phyloP scores from a whole-genome alignment of 169 alveolate genomes.

The Plasmodium adleri region DNA sequence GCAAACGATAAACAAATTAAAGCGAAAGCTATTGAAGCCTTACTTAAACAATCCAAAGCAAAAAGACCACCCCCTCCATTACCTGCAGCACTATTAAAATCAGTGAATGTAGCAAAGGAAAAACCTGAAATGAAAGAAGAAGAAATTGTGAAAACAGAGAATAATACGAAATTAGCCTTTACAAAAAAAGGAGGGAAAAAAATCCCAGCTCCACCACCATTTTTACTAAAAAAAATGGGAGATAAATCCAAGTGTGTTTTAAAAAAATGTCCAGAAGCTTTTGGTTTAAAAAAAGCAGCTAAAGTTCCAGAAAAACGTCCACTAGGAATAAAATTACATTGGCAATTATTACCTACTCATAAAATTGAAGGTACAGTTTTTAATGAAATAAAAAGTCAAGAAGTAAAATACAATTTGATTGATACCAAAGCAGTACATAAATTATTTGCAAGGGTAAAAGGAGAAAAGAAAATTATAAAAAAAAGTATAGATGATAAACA shows the following conservation, averaged over 20 bases:
- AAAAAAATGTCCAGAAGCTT: conserved; percentile 67
- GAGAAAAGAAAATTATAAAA: conserved; percentile 51
- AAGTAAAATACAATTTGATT: conserved; percentile 66
- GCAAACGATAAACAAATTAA: conserved; percentile 17
- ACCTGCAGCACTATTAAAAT: conserved; percentile 31
- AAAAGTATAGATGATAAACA: conserved; percentile 19
- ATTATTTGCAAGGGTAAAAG: conserved; percentile 72
- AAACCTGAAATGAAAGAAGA: conserved; percentile 1
- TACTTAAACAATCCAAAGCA: conserved; percentile 18
- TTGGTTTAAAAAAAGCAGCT: conserved; percentile 16
- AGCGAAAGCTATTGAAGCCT: conserved; percentile 2
- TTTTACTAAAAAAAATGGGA: conserved; percentile 41
- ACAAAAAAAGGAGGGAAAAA: conserved; percentile 69
- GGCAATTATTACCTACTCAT: conserved; percentile 75
- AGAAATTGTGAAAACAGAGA: neutral
- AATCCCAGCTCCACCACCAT: conserved; percentile 52
- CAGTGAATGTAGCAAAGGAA: neutral
- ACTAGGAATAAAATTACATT: conserved; percentile 72
- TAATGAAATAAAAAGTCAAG: conserved; percentile 69
- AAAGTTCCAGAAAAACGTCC: conserved; percentile 74
- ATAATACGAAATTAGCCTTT: neutral
- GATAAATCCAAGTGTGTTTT: conserved; percentile 20
- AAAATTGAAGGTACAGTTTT: conserved; percentile 77
- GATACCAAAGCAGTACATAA: conserved; percentile 75
- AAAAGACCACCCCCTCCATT: conserved; percentile 73